Evolutionary conservation across 345 rosid genomes (phyloP).

Genomic region (Hevea brasiliensis): DNA sequence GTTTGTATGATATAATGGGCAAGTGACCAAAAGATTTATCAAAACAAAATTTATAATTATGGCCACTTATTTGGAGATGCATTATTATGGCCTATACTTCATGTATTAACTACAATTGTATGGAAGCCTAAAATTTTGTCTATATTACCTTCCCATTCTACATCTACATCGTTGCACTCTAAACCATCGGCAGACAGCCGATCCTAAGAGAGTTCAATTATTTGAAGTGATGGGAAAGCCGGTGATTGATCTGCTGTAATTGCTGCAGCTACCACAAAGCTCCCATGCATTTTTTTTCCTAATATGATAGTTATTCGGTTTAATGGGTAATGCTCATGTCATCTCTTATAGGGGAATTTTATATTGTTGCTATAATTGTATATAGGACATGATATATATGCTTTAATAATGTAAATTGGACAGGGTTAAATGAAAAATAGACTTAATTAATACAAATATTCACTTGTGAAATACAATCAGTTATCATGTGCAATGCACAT

Average conservation of each 20-base stretch:
- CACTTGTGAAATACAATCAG: no score
- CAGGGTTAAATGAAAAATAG: not conserved
- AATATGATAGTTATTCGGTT: not conserved
- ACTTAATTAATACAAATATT: no score
- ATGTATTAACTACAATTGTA: not conserved
- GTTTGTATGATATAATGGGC: not conserved
- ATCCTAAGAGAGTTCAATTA: no score
- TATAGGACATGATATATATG: no score
- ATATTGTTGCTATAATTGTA: not conserved
- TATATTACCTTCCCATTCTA: no score
- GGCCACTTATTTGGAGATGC: not conserved
- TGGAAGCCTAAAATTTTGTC: not conserved
- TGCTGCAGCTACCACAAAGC: not conserved
- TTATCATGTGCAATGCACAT: no score
- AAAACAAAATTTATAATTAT: not conserved
- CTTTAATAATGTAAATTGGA: not conserved
- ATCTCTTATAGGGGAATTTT: not conserved
- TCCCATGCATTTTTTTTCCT: not conserved
- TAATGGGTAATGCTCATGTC: not conserved
- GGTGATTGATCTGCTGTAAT: no score
- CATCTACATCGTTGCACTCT: no score
- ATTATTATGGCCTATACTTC: not conserved
- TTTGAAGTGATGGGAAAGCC: no score
- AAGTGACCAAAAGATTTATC: no score
- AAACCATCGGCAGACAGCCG: no score